Conservation (phyloP, 2,329 filamentous ascomycete species). For the Ophiostoma triangulosporum region DNA sequence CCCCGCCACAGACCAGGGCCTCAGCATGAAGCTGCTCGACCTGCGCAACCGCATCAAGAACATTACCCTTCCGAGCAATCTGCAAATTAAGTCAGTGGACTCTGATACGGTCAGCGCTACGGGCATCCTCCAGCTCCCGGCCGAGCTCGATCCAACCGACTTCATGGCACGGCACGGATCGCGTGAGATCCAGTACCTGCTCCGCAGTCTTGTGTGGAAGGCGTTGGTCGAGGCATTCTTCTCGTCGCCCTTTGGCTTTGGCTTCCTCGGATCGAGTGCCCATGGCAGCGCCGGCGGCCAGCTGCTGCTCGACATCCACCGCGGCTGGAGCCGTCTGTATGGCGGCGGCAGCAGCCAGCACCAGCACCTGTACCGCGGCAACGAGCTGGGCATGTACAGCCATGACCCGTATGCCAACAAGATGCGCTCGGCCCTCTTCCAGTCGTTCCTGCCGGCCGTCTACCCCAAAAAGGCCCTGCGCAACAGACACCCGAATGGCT, state of each 20-base stretch:
- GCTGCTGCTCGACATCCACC: conserved; percentile 12
- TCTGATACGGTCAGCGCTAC: not conserved
- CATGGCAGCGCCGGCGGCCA: conserved; percentile 3
- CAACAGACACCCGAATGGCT: not conserved
- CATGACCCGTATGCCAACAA: conserved; percentile 17
- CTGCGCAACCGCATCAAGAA: conserved; percentile 14
- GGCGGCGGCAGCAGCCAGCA: not conserved
- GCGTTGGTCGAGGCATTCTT: conserved; percentile 17
- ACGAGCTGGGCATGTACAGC: conserved; percentile 13
- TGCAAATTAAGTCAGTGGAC: too few relatives aligned
- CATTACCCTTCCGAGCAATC: conserved; percentile 13
- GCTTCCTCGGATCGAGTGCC: conserved; percentile 12
- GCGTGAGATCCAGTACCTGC: conserved; percentile 11
- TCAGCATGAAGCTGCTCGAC: conserved; percentile 13
- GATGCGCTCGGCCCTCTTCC: conserved; percentile 17
- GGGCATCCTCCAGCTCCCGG: conserved; percentile 1
- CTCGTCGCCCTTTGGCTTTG: conserved; percentile 16
- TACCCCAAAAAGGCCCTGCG: conserved; percentile 4
- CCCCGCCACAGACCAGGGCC: conserved; percentile 15
- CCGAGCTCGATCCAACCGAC: conserved; percentile 10
- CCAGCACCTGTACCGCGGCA: not conserved
- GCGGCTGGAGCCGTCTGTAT: conserved; percentile 13
- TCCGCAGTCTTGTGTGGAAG: conserved; percentile 15
- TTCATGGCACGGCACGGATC: conserved; percentile 14
- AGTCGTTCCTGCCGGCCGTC: conserved; percentile 15